Conservation (phyloP, 116 monocot species). For the Papilionanthe hybrid region DNA sequence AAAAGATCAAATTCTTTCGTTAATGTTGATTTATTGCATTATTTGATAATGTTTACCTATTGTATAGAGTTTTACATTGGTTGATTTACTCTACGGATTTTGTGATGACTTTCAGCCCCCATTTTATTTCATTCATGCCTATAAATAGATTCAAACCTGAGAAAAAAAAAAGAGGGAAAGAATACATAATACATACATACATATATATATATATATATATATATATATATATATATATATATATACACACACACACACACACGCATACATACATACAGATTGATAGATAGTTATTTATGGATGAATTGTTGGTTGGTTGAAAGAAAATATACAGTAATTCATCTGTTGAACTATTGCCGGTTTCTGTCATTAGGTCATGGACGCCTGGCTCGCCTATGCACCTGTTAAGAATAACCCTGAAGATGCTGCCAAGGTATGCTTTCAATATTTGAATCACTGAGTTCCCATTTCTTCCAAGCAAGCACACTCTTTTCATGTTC, state of each 20-base stretch:
- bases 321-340: background rate
- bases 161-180: background rate
- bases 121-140: background rate
- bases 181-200: background rate
- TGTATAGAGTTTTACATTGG: background rate
- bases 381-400: slow-evolving; percentile 92
- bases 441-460: background rate
- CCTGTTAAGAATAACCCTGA: slow-evolving; percentile 97
- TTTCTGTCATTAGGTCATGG: slow-evolving; percentile 61
- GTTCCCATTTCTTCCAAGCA: background rate
- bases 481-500: background rate
- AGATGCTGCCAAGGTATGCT: slow-evolving; percentile 88
- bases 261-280: too few relatives aligned
- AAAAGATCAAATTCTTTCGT: background rate
- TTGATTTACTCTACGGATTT: slow-evolving; percentile 5
- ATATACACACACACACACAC: too few relatives aligned
- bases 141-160: background rate
- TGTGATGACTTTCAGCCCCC: background rate
- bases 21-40: background rate
- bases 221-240: too few relatives aligned
- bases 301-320: background rate
- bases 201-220: too few relatives aligned
- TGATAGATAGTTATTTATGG: background rate
- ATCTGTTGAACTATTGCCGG: background rate
- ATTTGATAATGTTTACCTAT: background rate